A percentile compares a stretch with the other conserved stretches of the same genome.
phyloP scores from a whole-genome alignment of 129 eudicot species.

The Pulicaria dysenterica region DNA sequence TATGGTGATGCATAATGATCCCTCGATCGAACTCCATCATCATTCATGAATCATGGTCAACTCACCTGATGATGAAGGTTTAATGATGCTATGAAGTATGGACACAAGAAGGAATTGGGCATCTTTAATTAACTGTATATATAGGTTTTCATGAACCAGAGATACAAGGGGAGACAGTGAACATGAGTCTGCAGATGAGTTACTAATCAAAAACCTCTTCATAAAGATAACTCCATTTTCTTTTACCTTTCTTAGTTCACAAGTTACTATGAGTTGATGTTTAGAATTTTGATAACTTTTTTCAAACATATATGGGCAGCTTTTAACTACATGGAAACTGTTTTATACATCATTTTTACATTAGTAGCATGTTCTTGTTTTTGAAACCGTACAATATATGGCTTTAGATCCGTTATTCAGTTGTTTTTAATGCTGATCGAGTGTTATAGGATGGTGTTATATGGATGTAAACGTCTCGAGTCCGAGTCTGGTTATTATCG shows the following conservation, averaged over 20 bases:
- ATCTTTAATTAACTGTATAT: neutral
- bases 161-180: neutral
- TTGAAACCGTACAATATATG: neutral
- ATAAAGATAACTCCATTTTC: slow-evolving; percentile 1
- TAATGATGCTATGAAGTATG: slow-evolving; percentile 26
- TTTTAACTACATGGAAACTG: slow-evolving; percentile 17
- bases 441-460: too few species aligned
- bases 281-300: neutral
- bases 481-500: too few species aligned
- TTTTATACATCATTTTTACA: slow-evolving; percentile 12
- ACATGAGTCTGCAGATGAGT: slow-evolving; percentile 9
- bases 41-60: too few species aligned
- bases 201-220: neutral
- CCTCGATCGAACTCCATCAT: slow-evolving; percentile 15
- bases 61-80: too few species aligned
- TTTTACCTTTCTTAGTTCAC: slow-evolving; percentile 3
- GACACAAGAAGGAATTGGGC: neutral
- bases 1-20: slow-evolving; percentile 3
- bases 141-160: too few species aligned
- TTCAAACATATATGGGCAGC: neutral
- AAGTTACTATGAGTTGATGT: neutral
- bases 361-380: neutral
- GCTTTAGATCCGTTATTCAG: neutral
- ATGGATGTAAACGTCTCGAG: too few species aligned
- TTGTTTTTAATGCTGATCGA: too few species aligned